These are phyloP conservation scores for Rhexocercosporidium sp. DNA, from an alignment of 2,329 filamentous ascomycete species.

Conservation along the genomic window DNA sequence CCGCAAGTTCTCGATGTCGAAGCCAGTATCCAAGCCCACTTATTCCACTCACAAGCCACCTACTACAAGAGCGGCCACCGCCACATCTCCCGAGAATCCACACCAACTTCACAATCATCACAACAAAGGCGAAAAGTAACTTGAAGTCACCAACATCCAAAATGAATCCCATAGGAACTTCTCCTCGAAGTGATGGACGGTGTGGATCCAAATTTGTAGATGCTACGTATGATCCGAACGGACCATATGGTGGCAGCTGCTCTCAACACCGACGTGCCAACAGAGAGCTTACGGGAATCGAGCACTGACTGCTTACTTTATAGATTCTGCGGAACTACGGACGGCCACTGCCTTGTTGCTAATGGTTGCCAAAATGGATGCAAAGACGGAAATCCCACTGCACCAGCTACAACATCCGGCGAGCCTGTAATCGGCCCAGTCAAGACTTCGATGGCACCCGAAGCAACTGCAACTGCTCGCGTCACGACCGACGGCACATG, in stretches of 20 bases:
- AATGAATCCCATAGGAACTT: background rate
- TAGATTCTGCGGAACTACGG: conserved; percentile 39
- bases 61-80: background rate
- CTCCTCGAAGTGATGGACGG: conserved; percentile 36
- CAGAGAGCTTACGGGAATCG: background rate
- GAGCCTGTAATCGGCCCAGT: conserved; percentile 37
- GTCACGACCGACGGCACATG: conserved; percentile 59
- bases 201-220: conserved; percentile 33
- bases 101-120: conserved; percentile 10
- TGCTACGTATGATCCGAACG: conserved; percentile 31
- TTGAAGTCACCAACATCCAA: conserved; percentile 19
- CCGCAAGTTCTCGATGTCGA: background rate
- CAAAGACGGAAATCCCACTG: conserved; percentile 22
- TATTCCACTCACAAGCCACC: background rate
- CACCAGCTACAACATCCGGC: conserved; percentile 31
- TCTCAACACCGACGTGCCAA: conserved; percentile 37
- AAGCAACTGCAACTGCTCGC: conserved; percentile 39
- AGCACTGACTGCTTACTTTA: conserved; percentile 3
- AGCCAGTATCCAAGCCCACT: background rate
- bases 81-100: background rate
- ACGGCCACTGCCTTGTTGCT: conserved; percentile 34
- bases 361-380: conserved; percentile 42
- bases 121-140: background rate
- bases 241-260: conserved; percentile 39
- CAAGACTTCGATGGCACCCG: conserved; percentile 30